These are phyloP conservation scores for Fusarium stilboides DNA, from an alignment of 2,329 filamentous ascomycete species.

Conservation along the genomic window DNA sequence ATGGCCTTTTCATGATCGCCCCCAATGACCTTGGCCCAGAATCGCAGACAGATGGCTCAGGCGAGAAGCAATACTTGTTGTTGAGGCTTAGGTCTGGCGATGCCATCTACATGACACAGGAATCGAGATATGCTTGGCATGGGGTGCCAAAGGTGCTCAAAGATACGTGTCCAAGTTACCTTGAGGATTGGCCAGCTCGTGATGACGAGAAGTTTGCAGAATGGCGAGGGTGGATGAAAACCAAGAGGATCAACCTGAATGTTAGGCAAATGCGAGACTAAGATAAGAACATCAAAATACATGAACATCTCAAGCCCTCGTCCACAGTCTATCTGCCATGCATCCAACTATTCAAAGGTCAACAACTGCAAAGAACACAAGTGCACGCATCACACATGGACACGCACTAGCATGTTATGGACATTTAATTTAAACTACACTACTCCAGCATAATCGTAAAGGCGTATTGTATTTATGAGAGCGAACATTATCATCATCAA, in stretches of 20 bases:
- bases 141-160: conserved; percentile 90
- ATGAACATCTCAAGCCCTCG: background rate
- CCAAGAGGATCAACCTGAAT: conserved; percentile 92
- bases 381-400: background rate
- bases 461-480: background rate
- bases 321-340: background rate
- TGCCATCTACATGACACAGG: conserved; percentile 88
- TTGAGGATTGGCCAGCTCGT: conserved; percentile 80
- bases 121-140: conserved; percentile 93
- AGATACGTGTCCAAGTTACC: conserved; percentile 81
- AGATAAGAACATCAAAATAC: background rate
- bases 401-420: background rate
- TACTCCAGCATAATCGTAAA: too few species aligned
- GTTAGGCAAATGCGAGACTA: conserved; percentile 86
- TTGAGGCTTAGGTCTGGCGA: conserved; percentile 86
- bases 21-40: conserved; percentile 61
- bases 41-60: conserved; percentile 39
- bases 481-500: conserved; percentile 2
- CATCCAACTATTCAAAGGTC: too few species aligned
- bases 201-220: conserved; percentile 68
- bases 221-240: conserved; percentile 90
- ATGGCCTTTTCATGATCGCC: conserved; percentile 88
- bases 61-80: conserved; percentile 67
- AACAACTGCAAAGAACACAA: too few species aligned
- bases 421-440: too few species aligned